These are phyloP conservation scores for Microsporum audouinii DNA, from an alignment of 2,329 filamentous ascomycete genomes.

Conservation along the genomic window DNA sequence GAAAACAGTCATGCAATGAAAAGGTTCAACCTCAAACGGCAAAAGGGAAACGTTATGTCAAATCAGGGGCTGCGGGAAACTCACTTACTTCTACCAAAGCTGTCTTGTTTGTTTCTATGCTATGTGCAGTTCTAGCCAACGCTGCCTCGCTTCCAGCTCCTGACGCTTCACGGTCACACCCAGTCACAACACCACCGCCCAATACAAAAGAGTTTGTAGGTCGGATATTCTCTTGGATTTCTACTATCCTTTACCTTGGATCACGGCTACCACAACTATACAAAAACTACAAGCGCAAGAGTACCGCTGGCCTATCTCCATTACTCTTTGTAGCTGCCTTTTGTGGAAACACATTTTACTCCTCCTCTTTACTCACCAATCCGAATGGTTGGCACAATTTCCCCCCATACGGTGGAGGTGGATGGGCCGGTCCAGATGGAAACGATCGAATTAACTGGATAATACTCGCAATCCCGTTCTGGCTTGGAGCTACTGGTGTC, in stretches of 20 bases:
- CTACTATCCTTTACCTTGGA: slow-evolving; percentile 46
- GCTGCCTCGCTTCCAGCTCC: slow-evolving; percentile 29
- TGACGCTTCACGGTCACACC: slow-evolving; percentile 14
- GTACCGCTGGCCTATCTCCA: slow-evolving; percentile 52
- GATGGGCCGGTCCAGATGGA: slow-evolving; percentile 49
- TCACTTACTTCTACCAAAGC: slow-evolving; percentile 32
- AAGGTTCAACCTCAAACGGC: slow-evolving; percentile 22
- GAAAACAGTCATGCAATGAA: slow-evolving; percentile 24
- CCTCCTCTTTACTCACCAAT: slow-evolving; percentile 49
- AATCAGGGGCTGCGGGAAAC: slow-evolving; percentile 18
- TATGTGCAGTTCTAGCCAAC: slow-evolving; percentile 35
- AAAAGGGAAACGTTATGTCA: slow-evolving; percentile 20
- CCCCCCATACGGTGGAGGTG: slow-evolving; percentile 44
- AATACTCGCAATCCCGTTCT: slow-evolving; percentile 49
- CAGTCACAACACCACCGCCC: slow-evolving; percentile 17
- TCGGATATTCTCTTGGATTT: slow-evolving; percentile 45
- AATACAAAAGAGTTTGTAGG: slow-evolving; percentile 36
- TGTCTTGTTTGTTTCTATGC: slow-evolving; percentile 34
- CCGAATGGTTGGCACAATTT: slow-evolving; percentile 52
- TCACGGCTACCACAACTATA: slow-evolving; percentile 54
- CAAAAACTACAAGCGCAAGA: slow-evolving; percentile 53
- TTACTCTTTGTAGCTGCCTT: slow-evolving; percentile 56
- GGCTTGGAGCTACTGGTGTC: slow-evolving; percentile 54
- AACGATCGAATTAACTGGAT: slow-evolving; percentile 48
- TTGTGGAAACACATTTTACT: slow-evolving; percentile 58